phyloP scores from a whole-genome alignment of 768 basidiomycete genomes.

The Termitomyces sp. region DNA sequence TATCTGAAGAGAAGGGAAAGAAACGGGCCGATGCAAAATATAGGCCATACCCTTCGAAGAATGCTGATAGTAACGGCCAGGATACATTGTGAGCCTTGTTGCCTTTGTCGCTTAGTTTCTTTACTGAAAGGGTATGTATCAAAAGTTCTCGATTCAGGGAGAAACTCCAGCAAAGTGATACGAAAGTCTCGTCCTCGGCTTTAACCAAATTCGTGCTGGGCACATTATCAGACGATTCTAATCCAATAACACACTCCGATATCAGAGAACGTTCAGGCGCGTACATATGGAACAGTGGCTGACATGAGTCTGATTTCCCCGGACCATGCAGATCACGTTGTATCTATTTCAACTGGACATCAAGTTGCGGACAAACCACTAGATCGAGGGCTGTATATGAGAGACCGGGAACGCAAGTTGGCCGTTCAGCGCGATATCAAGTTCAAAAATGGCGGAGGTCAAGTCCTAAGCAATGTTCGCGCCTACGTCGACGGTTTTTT shows the following conservation, averaged over 20 bases:
- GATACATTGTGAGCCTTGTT: slow-evolving; percentile 12
- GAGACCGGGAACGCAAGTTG: slow-evolving; percentile 47
- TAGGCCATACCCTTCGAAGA: slow-evolving; percentile 15
- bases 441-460: slow-evolving; percentile 21
- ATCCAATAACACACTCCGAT: slow-evolving; percentile 79
- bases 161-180: slow-evolving; percentile 13
- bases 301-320: neutral
- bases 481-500: slow-evolving; percentile 75
- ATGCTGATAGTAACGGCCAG: neutral
- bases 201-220: slow-evolving; percentile 59
- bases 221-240: slow-evolving; percentile 59
- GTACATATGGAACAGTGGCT: slow-evolving; percentile 12
- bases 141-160: slow-evolving; percentile 10
- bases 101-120: neutral
- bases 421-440: slow-evolving; percentile 21
- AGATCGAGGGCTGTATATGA: slow-evolving; percentile 34
- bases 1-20: slow-evolving; percentile 15
- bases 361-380: slow-evolving; percentile 52
- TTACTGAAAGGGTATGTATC: slow-evolving; percentile 6
- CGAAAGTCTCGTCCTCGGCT: slow-evolving; percentile 34
- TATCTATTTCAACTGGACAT: slow-evolving; percentile 67
- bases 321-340: slow-evolving; percentile 44
- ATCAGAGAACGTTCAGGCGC: slow-evolving; percentile 58
- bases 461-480: slow-evolving; percentile 42
- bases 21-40: slow-evolving; percentile 15